Evolutionary conservation across 441 rosid genomes (phyloP), one percentile per base, ranked within the genome.

Genomic region (Gossypium davidsonii): DNA sequence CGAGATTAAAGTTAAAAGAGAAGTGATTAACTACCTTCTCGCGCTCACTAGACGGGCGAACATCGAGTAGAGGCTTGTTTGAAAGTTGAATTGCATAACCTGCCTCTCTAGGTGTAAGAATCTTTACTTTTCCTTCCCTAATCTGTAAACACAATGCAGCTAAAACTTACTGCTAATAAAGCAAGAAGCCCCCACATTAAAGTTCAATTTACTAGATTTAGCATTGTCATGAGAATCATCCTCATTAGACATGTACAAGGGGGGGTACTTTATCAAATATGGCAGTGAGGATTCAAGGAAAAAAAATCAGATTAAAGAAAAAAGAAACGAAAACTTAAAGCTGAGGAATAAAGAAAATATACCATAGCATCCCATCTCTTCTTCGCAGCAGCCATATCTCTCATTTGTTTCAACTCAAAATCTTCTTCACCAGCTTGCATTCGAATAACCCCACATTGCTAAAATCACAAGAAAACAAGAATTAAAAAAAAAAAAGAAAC

Each of bases 281-380:
- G 26, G 48, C 31, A 58, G 14, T 49, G 18, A 49, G 48, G 23
- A 57, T 11, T 46, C 10, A 12, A 67, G 21, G 25, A 14, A 51
- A 56, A 42, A 37, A 31, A 31, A 31, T 14, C 31, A 61, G 6
- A 15, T 10, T 14, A 37, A 64, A 20, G 48, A 66, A 55, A 67
- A 28, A 0, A 23, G 3, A 67, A 60, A 12, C 34, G 4, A 3
- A 48, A 48, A 44, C 8, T 14, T 49, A 46, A 64, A 23, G 42
- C 6, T 67, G 44, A 6, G 56, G 11, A 12, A 12, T 57, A 20
- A 57, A 57, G 25, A 49, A 8, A 58, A 56, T 6, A 53, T 83
- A 92, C 98, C 97, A 92, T 74, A 76, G 86, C 85, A 73, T 94
- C 97, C 97, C 97, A 92, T 87, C 94, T 89, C 84, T 89, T 92